phyloP scores from a whole-genome alignment of 768 basidiomycete genomes.

The Lactifluus echinatus region DNA sequence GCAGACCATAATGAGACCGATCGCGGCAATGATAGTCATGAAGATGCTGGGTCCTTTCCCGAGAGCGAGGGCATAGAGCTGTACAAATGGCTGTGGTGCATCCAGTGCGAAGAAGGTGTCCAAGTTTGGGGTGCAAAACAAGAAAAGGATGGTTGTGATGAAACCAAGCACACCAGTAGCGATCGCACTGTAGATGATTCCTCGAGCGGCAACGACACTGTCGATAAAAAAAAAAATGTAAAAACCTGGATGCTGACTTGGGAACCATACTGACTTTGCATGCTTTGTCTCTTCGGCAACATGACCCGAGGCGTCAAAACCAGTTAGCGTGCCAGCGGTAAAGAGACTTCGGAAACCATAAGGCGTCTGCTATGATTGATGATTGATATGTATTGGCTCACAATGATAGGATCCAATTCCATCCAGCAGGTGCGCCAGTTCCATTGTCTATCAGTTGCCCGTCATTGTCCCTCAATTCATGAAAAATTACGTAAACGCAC shows the following conservation, averaged over 20 bases:
- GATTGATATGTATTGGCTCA: slow-evolving; percentile 30
- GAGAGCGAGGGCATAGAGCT: slow-evolving; percentile 75
- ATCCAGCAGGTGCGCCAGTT: slow-evolving; percentile 75
- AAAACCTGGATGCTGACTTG: not conserved
- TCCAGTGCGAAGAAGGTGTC: slow-evolving; percentile 64
- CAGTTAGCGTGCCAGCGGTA: slow-evolving; percentile 80
- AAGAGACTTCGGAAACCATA: slow-evolving; percentile 49
- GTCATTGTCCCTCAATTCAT: not conserved
- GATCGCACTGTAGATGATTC: slow-evolving; percentile 69
- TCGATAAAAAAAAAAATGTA: not conserved
- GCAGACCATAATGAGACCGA: slow-evolving; percentile 79
- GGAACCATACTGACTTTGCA: slow-evolving; percentile 39
- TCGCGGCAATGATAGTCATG: slow-evolving; percentile 76
- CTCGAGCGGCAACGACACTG: slow-evolving; percentile 72
- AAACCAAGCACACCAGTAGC: slow-evolving; percentile 79
- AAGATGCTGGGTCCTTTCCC: slow-evolving; percentile 74
- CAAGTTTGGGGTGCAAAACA: slow-evolving; percentile 79
- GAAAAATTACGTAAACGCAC: slow-evolving; percentile 34
- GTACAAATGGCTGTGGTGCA: slow-evolving; percentile 89
- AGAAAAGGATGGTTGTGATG: slow-evolving; percentile 65
- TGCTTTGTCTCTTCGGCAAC: slow-evolving; percentile 86
- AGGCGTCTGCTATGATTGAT: not conserved
- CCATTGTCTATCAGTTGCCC: slow-evolving; percentile 62
- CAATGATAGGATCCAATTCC: slow-evolving; percentile 92
- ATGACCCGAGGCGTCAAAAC: slow-evolving; percentile 85